Evolutionary conservation across 257 asterid species (phyloP), one percentile per base, ranked within the genome.

Genomic region (Fraxinus cuspidata): DNA sequence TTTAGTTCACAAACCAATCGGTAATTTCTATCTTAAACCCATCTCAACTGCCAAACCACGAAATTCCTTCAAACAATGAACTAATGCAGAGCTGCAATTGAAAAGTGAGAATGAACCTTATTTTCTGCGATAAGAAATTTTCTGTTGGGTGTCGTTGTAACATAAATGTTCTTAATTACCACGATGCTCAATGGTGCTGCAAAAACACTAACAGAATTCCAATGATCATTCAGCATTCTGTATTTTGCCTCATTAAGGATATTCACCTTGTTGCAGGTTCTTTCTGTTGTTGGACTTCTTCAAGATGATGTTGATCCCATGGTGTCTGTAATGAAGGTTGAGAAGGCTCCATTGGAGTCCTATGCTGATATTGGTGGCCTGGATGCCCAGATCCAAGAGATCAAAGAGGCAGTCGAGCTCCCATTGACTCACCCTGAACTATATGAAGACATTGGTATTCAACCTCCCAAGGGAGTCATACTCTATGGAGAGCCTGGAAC

Each of bases 281-380:
- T 92, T 70, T 94, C 98, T 73, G 98, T 94, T 74, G 97, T 92
- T 71, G 97, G 98, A 72, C 91, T 94, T 81, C 97, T 94, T 63
- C 98, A 94, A 83, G 97, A 94, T 81, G 98, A 92, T 3, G 97
- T 92, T 11, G 98, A 94, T 65, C 98, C 97, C 70, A 91, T 92
- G 97, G 98, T 94, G 38, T 94, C 98, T 13, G 97, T 94, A n/a
- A 94, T 92, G 98, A 94, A 94, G 85, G 98, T 94, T 69, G 98
- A 94, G 87, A 94, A 94, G 87, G 97, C 98, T 77, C 98, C 98
- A 2, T 70, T 94, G 89, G 98, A 94, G 85, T 94, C 98, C 1
- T 94, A 94, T 79, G 93, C 95, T 71, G 97, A 93, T 74, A 87
- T 87, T 10, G 90, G 90, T 75, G 90, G 90, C 23, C 68, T 87